Percentiles rank a stretch among this genome's conserved stretches.
These are phyloP conservation scores for Jamesozyma lodderae DNA, from an alignment of 805 yeast genomes.

Conservation along the genomic window DNA sequence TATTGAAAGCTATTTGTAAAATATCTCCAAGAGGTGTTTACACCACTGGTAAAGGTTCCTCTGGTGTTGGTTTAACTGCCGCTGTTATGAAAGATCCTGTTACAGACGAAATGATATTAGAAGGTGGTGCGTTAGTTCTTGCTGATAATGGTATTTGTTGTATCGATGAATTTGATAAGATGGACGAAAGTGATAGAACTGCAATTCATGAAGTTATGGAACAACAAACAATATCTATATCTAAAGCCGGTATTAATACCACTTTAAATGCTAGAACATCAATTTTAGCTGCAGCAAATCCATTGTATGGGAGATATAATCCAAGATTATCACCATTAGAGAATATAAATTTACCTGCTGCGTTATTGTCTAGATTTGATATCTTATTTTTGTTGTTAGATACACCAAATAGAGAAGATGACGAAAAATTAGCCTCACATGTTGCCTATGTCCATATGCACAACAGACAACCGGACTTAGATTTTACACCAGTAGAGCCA, in stretches of 20 bases:
- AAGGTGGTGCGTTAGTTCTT: conserved; percentile 94
- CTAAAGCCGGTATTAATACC: conserved; percentile 96
- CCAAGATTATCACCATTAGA: conserved; percentile 85
- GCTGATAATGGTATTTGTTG: conserved; percentile 98
- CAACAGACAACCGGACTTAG: conserved; percentile 73
- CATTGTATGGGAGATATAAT: conserved; percentile 89
- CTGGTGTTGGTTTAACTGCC: conserved; percentile 97
- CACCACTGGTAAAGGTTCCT: conserved; percentile 97
- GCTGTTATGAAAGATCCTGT: conserved; percentile 98
- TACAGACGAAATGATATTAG: conserved; percentile 97
- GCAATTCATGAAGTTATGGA: conserved; percentile 99
- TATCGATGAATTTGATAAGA: conserved; percentile 97
- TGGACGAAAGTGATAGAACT: conserved; percentile 95
- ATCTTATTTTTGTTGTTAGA: conserved; percentile 80
- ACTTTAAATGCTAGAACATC: conserved; percentile 93
- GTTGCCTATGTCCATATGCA: conserved; percentile 95
- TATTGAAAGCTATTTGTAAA: conserved; percentile 80
- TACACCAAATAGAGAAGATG: conserved; percentile 68
- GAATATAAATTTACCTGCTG: conserved; percentile 94
- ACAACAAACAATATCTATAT: conserved; percentile 94
- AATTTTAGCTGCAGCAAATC: conserved; percentile 97
- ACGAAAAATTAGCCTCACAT: conserved; percentile 82
- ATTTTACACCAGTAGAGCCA: conserved; percentile 68
- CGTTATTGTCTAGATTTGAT: conserved; percentile 89
- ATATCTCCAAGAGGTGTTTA: conserved; percentile 95